Evolutionary conservation across 2,329 filamentous ascomycete species (phyloP), one percentile per base, ranked within the genome.

Genomic region (Alternaria metachromatica): DNA sequence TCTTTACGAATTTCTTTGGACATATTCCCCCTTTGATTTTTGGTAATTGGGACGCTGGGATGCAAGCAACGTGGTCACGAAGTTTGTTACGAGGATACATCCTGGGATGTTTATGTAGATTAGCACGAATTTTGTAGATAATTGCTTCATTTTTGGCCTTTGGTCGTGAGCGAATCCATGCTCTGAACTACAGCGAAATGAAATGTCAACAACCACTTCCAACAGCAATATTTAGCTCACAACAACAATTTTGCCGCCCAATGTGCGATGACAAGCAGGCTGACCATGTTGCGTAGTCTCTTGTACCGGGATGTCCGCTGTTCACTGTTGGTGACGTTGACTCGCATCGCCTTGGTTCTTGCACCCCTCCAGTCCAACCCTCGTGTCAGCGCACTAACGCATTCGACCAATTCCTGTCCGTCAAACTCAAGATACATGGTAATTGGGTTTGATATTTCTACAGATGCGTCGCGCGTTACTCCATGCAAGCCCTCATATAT

Each of bases 1-100:
- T 62, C 37, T 41, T 54, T 53, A 70, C 57, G 69, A 71, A 63
- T 72, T 69, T 64, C 62, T 54, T 73, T 69, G 60, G 30, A 67
- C 62, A 62, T 66, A 48, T 57, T 63, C 49, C 46, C 33, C 45
- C 60, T 59, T 50, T 21, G 50, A 63, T 67, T 57, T 46, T 50
- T 67, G 33, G 49, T 53, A 18, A 44, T 21, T 18, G 23, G 51
- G 25, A 44, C 33, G 37, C 30, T 18, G 28, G 51, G 25, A 44
- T 45, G 37, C 30, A 21, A 50, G 56, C 57, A 44, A 45, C 28
- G 45, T 20, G 30, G 26, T 60, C n/a, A 60, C 44, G 56, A 60
- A 37, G 50, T 26, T 37, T 44, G 43, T 18, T 50, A 60, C 21
- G 50, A 63, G 56, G 26, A 63, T 55, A 63, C 41, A 60, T 60